A percentile compares a stretch with the other conserved stretches of the same genome.
Conservation (phyloP, 2,329 filamentous ascomycete genomes). For the Aureobasidium sp. region DNA sequence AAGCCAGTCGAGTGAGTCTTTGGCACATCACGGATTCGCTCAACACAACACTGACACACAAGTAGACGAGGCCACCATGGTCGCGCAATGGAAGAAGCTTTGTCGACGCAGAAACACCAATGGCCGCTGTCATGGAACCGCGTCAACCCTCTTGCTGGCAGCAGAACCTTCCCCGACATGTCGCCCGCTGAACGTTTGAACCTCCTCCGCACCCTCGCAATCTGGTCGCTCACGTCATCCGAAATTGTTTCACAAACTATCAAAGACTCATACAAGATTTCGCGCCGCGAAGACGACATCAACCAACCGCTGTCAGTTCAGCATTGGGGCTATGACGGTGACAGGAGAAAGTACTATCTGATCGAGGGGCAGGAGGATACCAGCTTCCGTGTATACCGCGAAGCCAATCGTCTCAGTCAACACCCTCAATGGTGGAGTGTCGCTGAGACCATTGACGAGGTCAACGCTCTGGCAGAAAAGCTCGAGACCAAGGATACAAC, state of each 20-base stretch:
- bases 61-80: slow-evolving; percentile 82
- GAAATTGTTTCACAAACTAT: slow-evolving; percentile 75
- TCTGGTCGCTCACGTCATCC: slow-evolving; percentile 87
- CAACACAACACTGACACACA: background rate
- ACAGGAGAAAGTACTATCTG: slow-evolving; percentile 88
- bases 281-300: slow-evolving; percentile 65
- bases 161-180: slow-evolving; percentile 76
- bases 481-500: slow-evolving; percentile 70
- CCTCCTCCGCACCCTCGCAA: slow-evolving; percentile 70
- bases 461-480: slow-evolving; percentile 67
- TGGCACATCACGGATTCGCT: background rate
- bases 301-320: slow-evolving; percentile 88
- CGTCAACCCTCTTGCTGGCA: slow-evolving; percentile 74
- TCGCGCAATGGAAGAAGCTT: slow-evolving; percentile 87
- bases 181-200: slow-evolving; percentile 69
- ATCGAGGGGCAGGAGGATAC: slow-evolving; percentile 94
- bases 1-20: slow-evolving; percentile 84
- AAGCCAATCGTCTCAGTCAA: slow-evolving; percentile 73
- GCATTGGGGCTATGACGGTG: slow-evolving; percentile 81
- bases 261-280: slow-evolving; percentile 81
- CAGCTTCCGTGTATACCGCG: slow-evolving; percentile 85
- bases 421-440: slow-evolving; percentile 88
- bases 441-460: slow-evolving; percentile 81
- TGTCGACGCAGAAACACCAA: slow-evolving; percentile 75
- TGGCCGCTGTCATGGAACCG: slow-evolving; percentile 81